Conservation (phyloP, 345 rosid species). For the Rhizophora mangle region DNA sequence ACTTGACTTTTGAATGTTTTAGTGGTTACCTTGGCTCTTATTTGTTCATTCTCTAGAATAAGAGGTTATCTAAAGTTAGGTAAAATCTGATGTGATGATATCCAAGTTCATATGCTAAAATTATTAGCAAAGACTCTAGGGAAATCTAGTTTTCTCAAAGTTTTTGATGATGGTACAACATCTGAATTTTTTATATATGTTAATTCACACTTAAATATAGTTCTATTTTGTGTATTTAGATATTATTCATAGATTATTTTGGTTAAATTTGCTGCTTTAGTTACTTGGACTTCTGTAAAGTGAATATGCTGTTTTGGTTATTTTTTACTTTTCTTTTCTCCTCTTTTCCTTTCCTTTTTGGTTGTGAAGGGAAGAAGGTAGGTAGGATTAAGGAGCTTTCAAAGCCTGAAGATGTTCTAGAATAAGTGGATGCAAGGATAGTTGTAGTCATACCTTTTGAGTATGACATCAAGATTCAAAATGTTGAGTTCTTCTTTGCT, state of each 20-base stretch:
- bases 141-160: constrained; percentile 29
- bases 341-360: not conserved
- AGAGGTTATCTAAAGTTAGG: constrained; percentile 37
- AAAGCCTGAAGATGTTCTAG: no score
- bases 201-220: no score
- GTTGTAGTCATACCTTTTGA: no score
- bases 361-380: not conserved
- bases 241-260: no score
- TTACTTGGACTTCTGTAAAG: not conserved
- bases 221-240: no score
- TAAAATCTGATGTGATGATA: constrained; percentile 25
- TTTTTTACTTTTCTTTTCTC: no score
- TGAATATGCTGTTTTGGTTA: not conserved
- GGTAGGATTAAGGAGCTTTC: no score
- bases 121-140: constrained; percentile 30
- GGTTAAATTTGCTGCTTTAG: no score
- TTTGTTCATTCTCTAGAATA: constrained; percentile 46
- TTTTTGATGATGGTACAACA: constrained; percentile 37
- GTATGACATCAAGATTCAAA: no score
- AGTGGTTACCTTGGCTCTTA: constrained; percentile 44
- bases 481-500: not conserved
- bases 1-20: constrained; percentile 10
- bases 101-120: constrained; percentile 17
- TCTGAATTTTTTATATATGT: not conserved
- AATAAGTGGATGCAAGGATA: no score